These are phyloP conservation scores for Mollisia scopiformis DNA, from an alignment of 2,329 filamentous ascomycete species.

Conservation along the genomic window DNA sequence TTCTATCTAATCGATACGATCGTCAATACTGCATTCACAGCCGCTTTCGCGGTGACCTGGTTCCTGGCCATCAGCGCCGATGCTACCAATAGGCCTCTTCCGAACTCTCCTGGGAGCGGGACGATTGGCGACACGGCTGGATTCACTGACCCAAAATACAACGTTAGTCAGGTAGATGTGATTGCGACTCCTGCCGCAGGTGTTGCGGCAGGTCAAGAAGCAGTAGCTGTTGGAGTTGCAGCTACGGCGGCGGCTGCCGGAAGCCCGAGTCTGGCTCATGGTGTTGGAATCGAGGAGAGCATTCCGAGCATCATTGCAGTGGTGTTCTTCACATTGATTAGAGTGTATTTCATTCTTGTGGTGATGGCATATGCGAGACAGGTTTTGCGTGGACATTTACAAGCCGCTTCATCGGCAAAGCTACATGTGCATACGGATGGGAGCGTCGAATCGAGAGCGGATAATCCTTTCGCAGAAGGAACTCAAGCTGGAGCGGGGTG, in stretches of 20 bases:
- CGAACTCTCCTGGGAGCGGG: slow-evolving; percentile 37
- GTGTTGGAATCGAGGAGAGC: slow-evolving; percentile 66
- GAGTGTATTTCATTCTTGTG: slow-evolving; percentile 82
- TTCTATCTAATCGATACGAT: slow-evolving; percentile 82
- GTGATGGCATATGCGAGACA: slow-evolving; percentile 82
- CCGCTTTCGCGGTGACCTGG: slow-evolving; percentile 82
- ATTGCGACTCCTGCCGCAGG: slow-evolving; percentile 50
- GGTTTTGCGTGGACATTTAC: slow-evolving; percentile 72
- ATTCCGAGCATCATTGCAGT: slow-evolving; percentile 81
- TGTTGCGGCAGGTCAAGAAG: slow-evolving; percentile 52
- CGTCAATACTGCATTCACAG: slow-evolving; percentile 81
- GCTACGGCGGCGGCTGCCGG: slow-evolving; percentile 39
- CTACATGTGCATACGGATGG: slow-evolving; percentile 38
- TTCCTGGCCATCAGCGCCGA: slow-evolving; percentile 67
- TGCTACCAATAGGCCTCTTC: slow-evolving; percentile 44
- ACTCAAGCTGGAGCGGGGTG: slow-evolving; percentile 79
- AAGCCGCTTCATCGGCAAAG: slow-evolving; percentile 43
- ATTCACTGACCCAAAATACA: slow-evolving; percentile 65
- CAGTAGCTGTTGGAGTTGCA: slow-evolving; percentile 48
- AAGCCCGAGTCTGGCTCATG: slow-evolving; percentile 59
- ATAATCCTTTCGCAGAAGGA: slow-evolving; percentile 71
- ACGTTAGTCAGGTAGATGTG: slow-evolving; percentile 60
- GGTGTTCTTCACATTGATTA: slow-evolving; percentile 70
- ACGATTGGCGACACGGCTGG: slow-evolving; percentile 63
- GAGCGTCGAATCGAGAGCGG: slow-evolving; percentile 50